These are phyloP conservation scores for Tetrapisispora pingtungensis DNA, from an alignment of 805 yeast species.

Conservation along the genomic window DNA sequence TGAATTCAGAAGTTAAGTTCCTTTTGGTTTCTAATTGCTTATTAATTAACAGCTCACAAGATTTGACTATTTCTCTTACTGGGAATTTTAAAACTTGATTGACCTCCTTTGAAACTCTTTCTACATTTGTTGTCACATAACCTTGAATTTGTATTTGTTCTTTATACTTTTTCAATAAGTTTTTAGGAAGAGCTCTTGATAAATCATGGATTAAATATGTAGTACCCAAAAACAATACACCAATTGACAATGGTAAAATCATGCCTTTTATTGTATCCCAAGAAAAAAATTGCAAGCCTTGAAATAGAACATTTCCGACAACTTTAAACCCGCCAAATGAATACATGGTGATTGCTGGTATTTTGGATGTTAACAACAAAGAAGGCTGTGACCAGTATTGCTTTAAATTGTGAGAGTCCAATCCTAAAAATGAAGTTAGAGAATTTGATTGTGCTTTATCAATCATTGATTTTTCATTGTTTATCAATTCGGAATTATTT, in stretches of 20 bases:
- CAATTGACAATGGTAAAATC: conserved; percentile 43
- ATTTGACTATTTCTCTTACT: conserved; percentile 54
- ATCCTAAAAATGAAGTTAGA: conserved; percentile 10
- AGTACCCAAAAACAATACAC: conserved; percentile 42
- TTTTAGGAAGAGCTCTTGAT: conserved; percentile 81
- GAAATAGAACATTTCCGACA: conserved; percentile 28
- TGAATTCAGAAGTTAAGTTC: conserved; percentile 19
- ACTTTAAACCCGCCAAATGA: conserved; percentile 34
- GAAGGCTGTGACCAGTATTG: conserved; percentile 28
- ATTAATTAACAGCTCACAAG: conserved; percentile 23
- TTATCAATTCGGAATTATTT: background rate
- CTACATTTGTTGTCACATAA: conserved; percentile 69
- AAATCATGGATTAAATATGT: conserved; percentile 68
- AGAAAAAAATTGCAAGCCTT: conserved; percentile 32
- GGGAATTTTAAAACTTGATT: conserved; percentile 75
- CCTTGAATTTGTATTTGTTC: conserved; percentile 55
- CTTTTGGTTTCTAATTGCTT: conserved; percentile 17
- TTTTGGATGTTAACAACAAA: conserved; percentile 25
- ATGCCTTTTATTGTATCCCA: conserved; percentile 34
- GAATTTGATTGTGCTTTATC: conserved; percentile 1
- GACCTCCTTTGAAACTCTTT: conserved; percentile 71
- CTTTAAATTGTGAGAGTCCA: conserved; percentile 15
- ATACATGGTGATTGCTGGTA: conserved; percentile 28
- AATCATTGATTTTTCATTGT: conserved; percentile 5
- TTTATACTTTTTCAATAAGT: conserved; percentile 63